Evolutionary conservation across 1,139 yeast species (phyloP).

Genomic region (Fermentozyma sake): DNA sequence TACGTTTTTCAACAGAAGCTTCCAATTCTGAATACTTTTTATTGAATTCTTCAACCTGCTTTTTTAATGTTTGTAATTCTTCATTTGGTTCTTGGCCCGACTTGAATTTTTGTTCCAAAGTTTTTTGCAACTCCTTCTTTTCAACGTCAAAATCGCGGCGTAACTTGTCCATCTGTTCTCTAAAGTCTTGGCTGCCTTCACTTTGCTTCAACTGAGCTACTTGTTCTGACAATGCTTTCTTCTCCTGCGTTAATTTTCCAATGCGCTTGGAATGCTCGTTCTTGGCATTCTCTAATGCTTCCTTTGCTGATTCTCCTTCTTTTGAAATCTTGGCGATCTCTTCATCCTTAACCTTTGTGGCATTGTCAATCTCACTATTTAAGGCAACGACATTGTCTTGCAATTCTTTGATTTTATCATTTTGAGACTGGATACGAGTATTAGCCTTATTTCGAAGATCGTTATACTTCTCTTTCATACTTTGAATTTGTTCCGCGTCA

Average conservation of each 20-base stretch:
- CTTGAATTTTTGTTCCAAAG: slow-evolving; percentile 10
- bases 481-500: slow-evolving; percentile 17
- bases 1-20: slow-evolving; percentile 14
- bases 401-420: slow-evolving; percentile 20
- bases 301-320: no score
- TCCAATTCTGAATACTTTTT: slow-evolving; percentile 16
- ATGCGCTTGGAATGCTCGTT: slow-evolving; percentile 8
- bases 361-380: slow-evolving; percentile 9
- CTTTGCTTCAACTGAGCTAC: slow-evolving; percentile 9
- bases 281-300: slow-evolving; percentile 3
- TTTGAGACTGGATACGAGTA: slow-evolving; percentile 16
- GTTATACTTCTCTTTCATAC: slow-evolving; percentile 26
- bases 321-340: slow-evolving; percentile 6
- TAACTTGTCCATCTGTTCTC: slow-evolving; percentile 8
- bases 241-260: slow-evolving; percentile 11
- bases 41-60: slow-evolving; percentile 13
- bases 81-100: slow-evolving; percentile 1
- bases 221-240: slow-evolving; percentile 8
- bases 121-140: slow-evolving; percentile 11
- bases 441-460: slow-evolving; percentile 26
- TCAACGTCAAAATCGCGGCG: slow-evolving; percentile 15
- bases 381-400: slow-evolving; percentile 16
- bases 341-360: slow-evolving; percentile 7
- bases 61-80: slow-evolving; percentile 5
- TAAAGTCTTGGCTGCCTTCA: slow-evolving; percentile 1